These are phyloP conservation scores for Boechera stricta DNA, from an alignment of 345 rosid species.

Conservation along the genomic window DNA sequence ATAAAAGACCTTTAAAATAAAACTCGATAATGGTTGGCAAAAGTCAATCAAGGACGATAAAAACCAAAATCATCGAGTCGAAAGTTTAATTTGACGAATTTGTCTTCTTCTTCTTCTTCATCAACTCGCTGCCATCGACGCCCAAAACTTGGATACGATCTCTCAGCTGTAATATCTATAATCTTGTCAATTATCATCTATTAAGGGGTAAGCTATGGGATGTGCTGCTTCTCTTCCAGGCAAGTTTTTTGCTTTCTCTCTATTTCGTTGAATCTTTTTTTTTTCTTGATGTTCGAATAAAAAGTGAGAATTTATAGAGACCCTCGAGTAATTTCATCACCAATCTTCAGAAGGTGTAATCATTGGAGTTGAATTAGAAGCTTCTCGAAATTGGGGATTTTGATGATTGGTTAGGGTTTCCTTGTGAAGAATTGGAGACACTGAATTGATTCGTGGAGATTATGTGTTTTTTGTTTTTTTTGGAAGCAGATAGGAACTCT, in stretches of 20 bases:
- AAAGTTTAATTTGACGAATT: conserved; percentile 1
- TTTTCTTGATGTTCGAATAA: not conserved
- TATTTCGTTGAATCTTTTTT: conserved; percentile 20
- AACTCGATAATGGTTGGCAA: conserved; percentile 25
- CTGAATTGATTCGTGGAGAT: conserved; percentile 4
- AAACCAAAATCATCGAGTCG: not conserved
- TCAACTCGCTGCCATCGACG: conserved; percentile 23
- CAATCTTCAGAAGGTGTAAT: conserved; percentile 12
- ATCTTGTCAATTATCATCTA: conserved; percentile 10
- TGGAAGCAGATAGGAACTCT: conserved; percentile 64
- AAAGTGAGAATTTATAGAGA: conserved; percentile 5
- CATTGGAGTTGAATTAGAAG: conserved; percentile 12
- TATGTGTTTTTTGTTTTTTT: conserved; percentile 17
- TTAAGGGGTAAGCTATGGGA: conserved; percentile 58
- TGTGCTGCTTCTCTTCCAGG: conserved; percentile 93
- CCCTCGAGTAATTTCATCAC: conserved; percentile 11
- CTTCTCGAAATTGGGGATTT: conserved; percentile 13
- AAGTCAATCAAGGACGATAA: conserved; percentile 29
- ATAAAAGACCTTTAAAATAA: conserved; percentile 11
- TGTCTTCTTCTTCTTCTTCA: conserved; percentile 21
- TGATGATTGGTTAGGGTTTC: conserved; percentile 26
- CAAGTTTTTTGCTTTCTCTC: conserved; percentile 31
- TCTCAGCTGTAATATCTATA: not conserved
- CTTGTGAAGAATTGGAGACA: conserved; percentile 29
- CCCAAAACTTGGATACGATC: conserved; percentile 25